These are phyloP conservation scores for Aspergillus sp. DNA, from an alignment of 2,329 filamentous ascomycete species.

Conservation along the genomic window DNA sequence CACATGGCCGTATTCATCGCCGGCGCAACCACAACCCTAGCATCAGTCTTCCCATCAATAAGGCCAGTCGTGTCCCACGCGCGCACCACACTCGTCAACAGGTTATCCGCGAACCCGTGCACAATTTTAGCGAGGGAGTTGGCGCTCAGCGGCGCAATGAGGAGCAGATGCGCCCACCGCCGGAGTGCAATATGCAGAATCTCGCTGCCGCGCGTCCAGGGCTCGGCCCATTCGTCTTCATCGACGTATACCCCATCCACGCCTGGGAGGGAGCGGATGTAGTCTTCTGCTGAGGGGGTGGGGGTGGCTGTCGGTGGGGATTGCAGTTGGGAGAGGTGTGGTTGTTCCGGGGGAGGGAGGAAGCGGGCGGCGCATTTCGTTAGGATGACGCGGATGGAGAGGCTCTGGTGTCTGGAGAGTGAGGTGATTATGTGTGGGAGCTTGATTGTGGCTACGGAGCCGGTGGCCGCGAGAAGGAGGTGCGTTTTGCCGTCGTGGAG, in stretches of 20 bases:
- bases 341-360: slow-evolving; percentile 22
- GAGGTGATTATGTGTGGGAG: slow-evolving; percentile 61
- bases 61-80: slow-evolving; percentile 80
- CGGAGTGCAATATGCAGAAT: slow-evolving; percentile 91
- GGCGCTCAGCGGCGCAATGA: slow-evolving; percentile 77
- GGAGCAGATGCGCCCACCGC: slow-evolving; percentile 75
- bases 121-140: slow-evolving; percentile 84
- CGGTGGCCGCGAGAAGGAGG: slow-evolving; percentile 60
- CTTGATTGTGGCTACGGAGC: slow-evolving; percentile 88
- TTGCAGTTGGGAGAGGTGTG: neutral
- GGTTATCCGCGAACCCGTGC: slow-evolving; percentile 71
- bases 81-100: slow-evolving; percentile 70
- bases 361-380: slow-evolving; percentile 73
- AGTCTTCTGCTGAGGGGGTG: slow-evolving; percentile 63
- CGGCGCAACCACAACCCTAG: slow-evolving; percentile 71
- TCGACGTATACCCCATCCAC: slow-evolving; percentile 82
- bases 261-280: slow-evolving; percentile 52
- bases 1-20: slow-evolving; percentile 94
- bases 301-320: slow-evolving; percentile 61
- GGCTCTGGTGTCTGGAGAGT: slow-evolving; percentile 41
- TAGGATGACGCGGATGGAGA: slow-evolving; percentile 83
- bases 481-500: slow-evolving; percentile 25
- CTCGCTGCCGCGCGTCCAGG: slow-evolving; percentile 73
- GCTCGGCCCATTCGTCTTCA: slow-evolving; percentile 75
- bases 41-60: slow-evolving; percentile 53